Conservation (phyloP, 2,329 filamentous ascomycete genomes). For the Ophiocordyceps camponoti-floridani region DNA sequence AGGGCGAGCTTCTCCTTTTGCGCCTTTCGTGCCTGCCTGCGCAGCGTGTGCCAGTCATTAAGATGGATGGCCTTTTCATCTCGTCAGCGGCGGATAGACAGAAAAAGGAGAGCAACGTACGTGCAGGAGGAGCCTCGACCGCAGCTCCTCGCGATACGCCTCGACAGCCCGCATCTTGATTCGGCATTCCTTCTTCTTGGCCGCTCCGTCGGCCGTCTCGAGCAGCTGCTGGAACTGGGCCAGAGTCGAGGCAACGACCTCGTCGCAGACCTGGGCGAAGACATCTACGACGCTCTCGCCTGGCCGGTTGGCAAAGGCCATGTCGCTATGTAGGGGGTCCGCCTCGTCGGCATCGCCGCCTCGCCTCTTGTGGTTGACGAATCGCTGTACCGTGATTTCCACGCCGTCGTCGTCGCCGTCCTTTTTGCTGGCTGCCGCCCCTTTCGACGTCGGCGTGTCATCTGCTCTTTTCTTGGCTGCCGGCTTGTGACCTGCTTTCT, state of each 20-base stretch:
- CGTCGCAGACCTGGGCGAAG: constrained; percentile 40
- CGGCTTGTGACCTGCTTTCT: background rate
- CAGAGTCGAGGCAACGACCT: constrained; percentile 35
- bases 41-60: constrained; percentile 38
- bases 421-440: constrained; percentile 4
- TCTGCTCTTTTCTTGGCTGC: no score
- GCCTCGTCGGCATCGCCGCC: constrained; percentile 20
- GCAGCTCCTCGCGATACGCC: constrained; percentile 39
- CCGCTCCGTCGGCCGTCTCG: constrained; percentile 20
- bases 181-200: constrained; percentile 32
- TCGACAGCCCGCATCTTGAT: constrained; percentile 38
- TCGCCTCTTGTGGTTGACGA: constrained; percentile 27
- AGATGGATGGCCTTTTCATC: constrained; percentile 34
- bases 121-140: constrained; percentile 36
- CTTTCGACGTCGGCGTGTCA: constrained; percentile 4
- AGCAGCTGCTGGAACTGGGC: constrained; percentile 25
- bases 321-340: constrained; percentile 29
- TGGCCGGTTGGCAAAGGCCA: constrained; percentile 32
- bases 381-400: constrained; percentile 42
- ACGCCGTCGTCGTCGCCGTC: constrained; percentile 16
- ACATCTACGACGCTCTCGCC: constrained; percentile 47
- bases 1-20: constrained; percentile 38
- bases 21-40: constrained; percentile 36
- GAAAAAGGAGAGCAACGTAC: constrained; percentile 13
- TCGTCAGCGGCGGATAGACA: constrained; percentile 3